These are phyloP conservation scores for Saccharum spontaneum DNA, from an alignment of 176 grass and related monocot genomes.

Conservation along the genomic window DNA sequence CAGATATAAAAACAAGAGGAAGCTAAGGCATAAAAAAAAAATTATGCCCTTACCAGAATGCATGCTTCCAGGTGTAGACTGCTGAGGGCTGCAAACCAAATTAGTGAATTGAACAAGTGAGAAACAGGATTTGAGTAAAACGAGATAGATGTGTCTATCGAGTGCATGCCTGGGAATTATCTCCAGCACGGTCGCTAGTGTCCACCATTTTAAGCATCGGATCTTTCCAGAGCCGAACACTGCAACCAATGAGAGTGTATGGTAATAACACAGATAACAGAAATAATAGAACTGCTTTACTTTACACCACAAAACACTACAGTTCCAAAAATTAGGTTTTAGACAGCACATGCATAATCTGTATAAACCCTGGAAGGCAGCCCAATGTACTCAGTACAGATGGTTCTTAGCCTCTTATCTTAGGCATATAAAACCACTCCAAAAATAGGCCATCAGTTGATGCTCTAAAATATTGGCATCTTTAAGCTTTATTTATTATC, in stretches of 20 bases:
- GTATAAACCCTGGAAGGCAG: background rate
- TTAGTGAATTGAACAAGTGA: conserved; percentile 26
- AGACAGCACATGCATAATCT: background rate
- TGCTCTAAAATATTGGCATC: background rate
- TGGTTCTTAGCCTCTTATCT: background rate
- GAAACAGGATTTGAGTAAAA: conserved; percentile 31
- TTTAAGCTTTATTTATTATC: conserved; percentile 23
- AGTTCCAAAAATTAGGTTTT: background rate
- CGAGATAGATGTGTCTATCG: background rate
- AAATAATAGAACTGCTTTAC: background rate
- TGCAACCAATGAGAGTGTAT: conserved; percentile 35
- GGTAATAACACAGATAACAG: conserved; percentile 28
- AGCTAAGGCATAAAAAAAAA: background rate
- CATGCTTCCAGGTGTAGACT: conserved; percentile 95
- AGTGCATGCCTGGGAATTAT: conserved; percentile 59
- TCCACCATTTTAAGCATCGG: conserved; percentile 69
- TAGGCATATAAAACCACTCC: background rate
- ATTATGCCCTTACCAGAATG: conserved; percentile 67
- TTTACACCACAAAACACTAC: background rate
- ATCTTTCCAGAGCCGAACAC: conserved; percentile 86
- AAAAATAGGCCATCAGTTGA: background rate
- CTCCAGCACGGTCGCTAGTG: conserved; percentile 38
- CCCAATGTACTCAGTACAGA: conserved; percentile 9
- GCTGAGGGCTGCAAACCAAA: conserved; percentile 68
- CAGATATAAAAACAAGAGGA: conserved; percentile 11